Conservation (phyloP, 1,284 basidiomycete species). For the Cerioporus squamosus region DNA sequence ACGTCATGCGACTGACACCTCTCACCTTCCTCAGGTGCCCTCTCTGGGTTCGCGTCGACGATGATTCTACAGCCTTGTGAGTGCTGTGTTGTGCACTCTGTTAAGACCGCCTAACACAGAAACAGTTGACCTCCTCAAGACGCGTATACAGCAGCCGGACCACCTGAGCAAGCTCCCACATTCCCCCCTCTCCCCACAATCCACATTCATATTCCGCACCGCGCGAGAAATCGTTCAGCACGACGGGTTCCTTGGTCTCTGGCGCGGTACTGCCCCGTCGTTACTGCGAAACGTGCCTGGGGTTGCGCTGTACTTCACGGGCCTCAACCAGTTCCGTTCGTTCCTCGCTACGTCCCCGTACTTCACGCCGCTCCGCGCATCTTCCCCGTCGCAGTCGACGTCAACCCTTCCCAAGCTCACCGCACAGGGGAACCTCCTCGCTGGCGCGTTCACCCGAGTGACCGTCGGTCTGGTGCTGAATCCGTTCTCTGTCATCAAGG, state of each 20-base stretch:
- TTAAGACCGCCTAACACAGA: neutral
- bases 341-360: constrained; percentile 70
- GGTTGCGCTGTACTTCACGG: constrained; percentile 91
- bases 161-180: constrained; percentile 43
- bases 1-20: neutral
- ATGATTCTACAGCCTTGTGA: constrained; percentile 79
- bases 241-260: constrained; percentile 73
- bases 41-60: constrained; percentile 77
- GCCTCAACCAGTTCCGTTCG: constrained; percentile 78
- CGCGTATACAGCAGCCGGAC: constrained; percentile 82
- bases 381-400: constrained; percentile 31
- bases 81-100: constrained; percentile 23
- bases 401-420: constrained; percentile 82
- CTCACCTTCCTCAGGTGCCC: constrained; percentile 52
- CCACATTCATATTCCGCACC: constrained; percentile 48
- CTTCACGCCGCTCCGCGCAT: constrained; percentile 51
- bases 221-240: constrained; percentile 62
- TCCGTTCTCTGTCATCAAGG: constrained; percentile 94
- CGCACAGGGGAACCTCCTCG: constrained; percentile 83
- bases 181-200: constrained; percentile 14
- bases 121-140: constrained; percentile 88
- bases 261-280: constrained; percentile 88
- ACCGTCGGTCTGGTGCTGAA: constrained; percentile 89
- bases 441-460: constrained; percentile 88
- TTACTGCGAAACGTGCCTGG: constrained; percentile 89